phyloP scores from a whole-genome alignment of 345 rosid genomes.

The Ailanthus altissimus region DNA sequence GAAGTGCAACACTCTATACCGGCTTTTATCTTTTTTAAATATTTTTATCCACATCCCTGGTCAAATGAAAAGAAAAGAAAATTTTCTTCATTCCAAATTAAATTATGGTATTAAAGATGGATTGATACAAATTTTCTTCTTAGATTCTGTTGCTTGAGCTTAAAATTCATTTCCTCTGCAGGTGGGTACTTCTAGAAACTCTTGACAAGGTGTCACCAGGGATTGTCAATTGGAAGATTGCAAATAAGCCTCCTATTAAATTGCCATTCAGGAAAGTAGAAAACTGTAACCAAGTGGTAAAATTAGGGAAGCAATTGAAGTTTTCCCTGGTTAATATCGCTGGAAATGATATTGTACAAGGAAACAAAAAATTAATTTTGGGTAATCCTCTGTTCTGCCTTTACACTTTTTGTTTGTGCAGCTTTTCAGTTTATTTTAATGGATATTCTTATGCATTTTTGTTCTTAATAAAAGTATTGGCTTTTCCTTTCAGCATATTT shows the following conservation, averaged over 20 bases:
- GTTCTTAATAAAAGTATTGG: conserved; percentile 5
- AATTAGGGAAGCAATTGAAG: conserved; percentile 90
- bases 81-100: background rate
- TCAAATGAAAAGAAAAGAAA: background rate
- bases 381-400: conserved; percentile 45
- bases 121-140: background rate
- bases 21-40: background rate
- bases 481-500: conserved; percentile 62
- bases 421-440: background rate
- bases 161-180: conserved; percentile 33
- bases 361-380: conserved; percentile 85
- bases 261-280: conserved; percentile 97
- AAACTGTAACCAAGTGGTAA: conserved; percentile 93
- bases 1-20: too few species aligned
- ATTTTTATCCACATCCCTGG: background rate
- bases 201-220: conserved; percentile 95
- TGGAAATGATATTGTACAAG: conserved; percentile 93
- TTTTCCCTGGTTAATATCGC: conserved; percentile 96
- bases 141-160: conserved; percentile 15
- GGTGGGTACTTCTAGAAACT: conserved; percentile 93
- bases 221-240: conserved; percentile 88
- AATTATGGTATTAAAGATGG: background rate
- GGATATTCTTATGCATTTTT: background rate
- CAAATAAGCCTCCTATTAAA: conserved; percentile 95
- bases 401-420: background rate